Evolutionary conservation across 805 yeast genomes (phyloP), one percentile per base, ranked within the genome.

Genomic region (Ogataea nakhonphanomensis): DNA sequence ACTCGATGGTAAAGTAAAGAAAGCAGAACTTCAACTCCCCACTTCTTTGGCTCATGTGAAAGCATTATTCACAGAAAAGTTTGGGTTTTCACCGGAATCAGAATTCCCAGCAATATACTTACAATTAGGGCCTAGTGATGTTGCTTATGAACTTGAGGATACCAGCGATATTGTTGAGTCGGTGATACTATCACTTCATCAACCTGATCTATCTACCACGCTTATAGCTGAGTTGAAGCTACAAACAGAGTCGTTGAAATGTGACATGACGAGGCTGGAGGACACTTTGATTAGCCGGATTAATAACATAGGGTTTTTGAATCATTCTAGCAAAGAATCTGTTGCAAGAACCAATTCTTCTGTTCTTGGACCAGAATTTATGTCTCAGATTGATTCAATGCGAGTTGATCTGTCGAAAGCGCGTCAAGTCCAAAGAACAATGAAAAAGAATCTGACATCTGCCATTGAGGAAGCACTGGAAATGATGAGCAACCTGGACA

Each of bases 121-220:
- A 5, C 79, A 73, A 45, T 95, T 86, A 44, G 71, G 74, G 0
- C 58, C 64, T 2, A 68, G 73, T 24, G 75, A 74, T 0, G 71
- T 89, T 1, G 71, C 82, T 1, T 93, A 85, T 56, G 96, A 91
- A 58, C 62, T 91, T 15, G 97, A 90, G 46, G 90, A 88, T 29
- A 56, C 87, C n/a, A 51, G 49, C 0, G 90, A 84, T 29, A 67
- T 91, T 1, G 58, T 61, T 33, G 70, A 71, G 2, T 89, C 88
- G 0, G 68, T 78, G 2, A 62, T 88, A 2, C 57, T 91, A 7
- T 70, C 80, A 1, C 62, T 85, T 24, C 73, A 76, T 33, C 80
- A 80, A 43, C 69, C 74, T 3, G 62, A 58, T 24, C 31, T 49
- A 4, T 46, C 55, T 5, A 46, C 51, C 10, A 46, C 44, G 3